These are phyloP conservation scores for Colletotrichum nymphaeae DNA, from an alignment of 2,329 filamentous ascomycete genomes.

Conservation along the genomic window DNA sequence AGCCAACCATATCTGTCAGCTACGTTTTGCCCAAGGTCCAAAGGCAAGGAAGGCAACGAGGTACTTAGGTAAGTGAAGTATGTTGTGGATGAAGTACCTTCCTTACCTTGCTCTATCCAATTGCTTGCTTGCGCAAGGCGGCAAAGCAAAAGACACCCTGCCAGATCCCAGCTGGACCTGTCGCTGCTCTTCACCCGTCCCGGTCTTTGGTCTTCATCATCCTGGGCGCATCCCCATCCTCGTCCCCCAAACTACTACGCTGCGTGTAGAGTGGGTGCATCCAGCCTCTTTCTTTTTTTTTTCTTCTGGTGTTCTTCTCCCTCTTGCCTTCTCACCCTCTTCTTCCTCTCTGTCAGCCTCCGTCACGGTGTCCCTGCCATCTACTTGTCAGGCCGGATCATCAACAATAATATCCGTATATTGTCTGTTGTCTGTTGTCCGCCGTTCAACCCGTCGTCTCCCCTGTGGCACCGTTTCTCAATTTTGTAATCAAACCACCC, in stretches of 20 bases:
- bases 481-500: not conserved
- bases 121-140: conserved; percentile 2
- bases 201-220: not conserved
- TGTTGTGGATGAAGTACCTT: not conserved
- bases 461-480: not conserved
- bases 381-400: not conserved
- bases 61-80: not conserved
- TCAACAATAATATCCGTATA: not conserved
- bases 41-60: not conserved
- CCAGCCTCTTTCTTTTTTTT: not conserved
- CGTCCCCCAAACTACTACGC: not conserved
- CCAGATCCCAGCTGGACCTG: conserved; percentile 28
- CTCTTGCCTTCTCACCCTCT: not conserved
- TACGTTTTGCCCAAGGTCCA: not conserved
- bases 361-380: not conserved
- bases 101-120: not conserved
- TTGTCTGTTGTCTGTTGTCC: not conserved
- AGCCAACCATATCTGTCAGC: not conserved
- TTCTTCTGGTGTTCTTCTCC: not conserved
- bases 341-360: not conserved
- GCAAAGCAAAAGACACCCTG: not conserved
- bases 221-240: not conserved
- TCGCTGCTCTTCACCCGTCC: conserved; percentile 19
- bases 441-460: not conserved
- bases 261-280: not conserved